These are phyloP conservation scores for Favolaschia claudopus DNA, from an alignment of 768 basidiomycete species.

Conservation along the genomic window DNA sequence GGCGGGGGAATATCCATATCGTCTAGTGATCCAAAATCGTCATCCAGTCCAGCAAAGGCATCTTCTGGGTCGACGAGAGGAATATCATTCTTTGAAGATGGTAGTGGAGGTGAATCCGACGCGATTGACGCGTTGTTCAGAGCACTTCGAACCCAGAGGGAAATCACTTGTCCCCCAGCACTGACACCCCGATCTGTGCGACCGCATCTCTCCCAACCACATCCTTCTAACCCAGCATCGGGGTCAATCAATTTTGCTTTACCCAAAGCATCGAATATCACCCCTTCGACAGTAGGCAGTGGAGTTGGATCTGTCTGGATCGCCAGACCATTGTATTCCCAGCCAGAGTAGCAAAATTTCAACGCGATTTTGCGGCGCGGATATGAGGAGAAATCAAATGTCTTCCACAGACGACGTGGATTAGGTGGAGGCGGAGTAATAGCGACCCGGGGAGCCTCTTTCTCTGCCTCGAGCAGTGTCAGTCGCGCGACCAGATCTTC, in stretches of 20 bases:
- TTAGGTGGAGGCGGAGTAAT: slow-evolving; percentile 31
- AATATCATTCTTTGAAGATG: slow-evolving; percentile 19
- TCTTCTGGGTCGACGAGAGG: slow-evolving; percentile 4
- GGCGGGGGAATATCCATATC: slow-evolving; percentile 28
- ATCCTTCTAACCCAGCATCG: slow-evolving; percentile 79
- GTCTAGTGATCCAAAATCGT: slow-evolving; percentile 48
- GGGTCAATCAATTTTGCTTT: slow-evolving; percentile 81
- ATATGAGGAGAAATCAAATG: slow-evolving; percentile 72
- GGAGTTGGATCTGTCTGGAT: slow-evolving; percentile 75
- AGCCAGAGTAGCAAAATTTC: slow-evolving; percentile 91
- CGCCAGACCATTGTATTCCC: slow-evolving; percentile 91
- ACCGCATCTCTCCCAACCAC: slow-evolving; percentile 91
- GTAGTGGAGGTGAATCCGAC: background rate
- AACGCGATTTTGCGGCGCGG: slow-evolving; percentile 91
- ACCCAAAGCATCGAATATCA: slow-evolving; percentile 81
- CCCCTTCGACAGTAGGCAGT: slow-evolving; percentile 90
- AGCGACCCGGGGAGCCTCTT: slow-evolving; percentile 23
- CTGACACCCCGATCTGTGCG: slow-evolving; percentile 96
- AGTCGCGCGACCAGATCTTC: slow-evolving; percentile 77
- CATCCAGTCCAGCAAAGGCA: slow-evolving; percentile 39
- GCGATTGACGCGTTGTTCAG: slow-evolving; percentile 35
- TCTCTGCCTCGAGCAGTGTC: slow-evolving; percentile 56
- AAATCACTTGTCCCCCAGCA: slow-evolving; percentile 92
- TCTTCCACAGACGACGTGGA: slow-evolving; percentile 35
- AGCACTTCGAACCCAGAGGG: slow-evolving; percentile 87